A percentile compares a stretch with the other conserved stretches of the same genome.
Conservation (phyloP, 352 stramenopile genomes). For the Globisporangium polare region DNA sequence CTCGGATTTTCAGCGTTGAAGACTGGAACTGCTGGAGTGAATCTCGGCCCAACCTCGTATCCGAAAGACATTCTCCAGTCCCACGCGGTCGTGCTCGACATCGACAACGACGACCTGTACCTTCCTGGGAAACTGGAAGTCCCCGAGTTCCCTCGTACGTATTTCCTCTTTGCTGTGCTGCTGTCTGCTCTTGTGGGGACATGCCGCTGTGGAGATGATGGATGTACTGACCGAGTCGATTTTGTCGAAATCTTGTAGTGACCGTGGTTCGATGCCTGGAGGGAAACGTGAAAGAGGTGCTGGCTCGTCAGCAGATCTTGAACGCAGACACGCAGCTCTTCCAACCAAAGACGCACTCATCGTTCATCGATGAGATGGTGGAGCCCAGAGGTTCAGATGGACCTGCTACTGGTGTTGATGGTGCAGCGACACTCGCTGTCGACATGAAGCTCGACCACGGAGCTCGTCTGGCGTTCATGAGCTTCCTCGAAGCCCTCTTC, state of each 20-base stretch:
- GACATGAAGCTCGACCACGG: slow-evolving; percentile 17
- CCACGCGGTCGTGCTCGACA: slow-evolving; percentile 49
- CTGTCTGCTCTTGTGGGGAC: not conserved
- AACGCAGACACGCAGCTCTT: slow-evolving; percentile 57
- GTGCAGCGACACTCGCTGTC: not conserved
- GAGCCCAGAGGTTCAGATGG: not conserved
- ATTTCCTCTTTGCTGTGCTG: not conserved
- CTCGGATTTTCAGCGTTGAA: slow-evolving; percentile 21
- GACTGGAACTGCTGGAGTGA: not conserved
- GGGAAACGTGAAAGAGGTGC: slow-evolving; percentile 32
- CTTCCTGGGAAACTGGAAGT: slow-evolving; percentile 58
- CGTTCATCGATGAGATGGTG: slow-evolving; percentile 32
- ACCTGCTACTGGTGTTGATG: not conserved
- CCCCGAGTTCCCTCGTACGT: slow-evolving; percentile 63
- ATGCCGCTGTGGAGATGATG: not conserved
- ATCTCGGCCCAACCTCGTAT: slow-evolving; percentile 21
- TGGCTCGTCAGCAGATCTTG: slow-evolving; percentile 30
- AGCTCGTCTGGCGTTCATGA: slow-evolving; percentile 40
- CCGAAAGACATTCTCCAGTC: slow-evolving; percentile 43
- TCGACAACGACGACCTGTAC: slow-evolving; percentile 71
- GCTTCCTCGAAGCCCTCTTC: slow-evolving; percentile 62
- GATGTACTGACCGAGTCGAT: not conserved
- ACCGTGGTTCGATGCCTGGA: slow-evolving; percentile 52
- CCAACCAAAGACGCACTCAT: slow-evolving; percentile 14
- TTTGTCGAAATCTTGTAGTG: slow-evolving; percentile 25